Base-by-base conservation (phyloP, 345 rosid species). In the Aquilaria yunnanensis region DNA sequence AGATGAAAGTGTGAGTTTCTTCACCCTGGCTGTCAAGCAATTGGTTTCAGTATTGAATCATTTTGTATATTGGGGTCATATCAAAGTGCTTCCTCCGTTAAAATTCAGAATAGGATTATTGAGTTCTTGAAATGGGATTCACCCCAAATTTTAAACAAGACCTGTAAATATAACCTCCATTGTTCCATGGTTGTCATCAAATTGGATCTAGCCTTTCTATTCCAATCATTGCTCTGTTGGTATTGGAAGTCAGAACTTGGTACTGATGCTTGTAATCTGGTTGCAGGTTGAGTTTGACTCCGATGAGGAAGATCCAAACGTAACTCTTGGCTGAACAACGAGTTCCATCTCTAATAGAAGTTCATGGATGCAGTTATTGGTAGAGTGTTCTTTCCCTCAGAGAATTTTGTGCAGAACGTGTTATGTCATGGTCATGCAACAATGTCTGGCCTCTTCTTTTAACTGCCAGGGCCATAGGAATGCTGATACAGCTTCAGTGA, bases 1-100 rank as follows among this genome's bases (percentile, higher is more conserved):
- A 64, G 86, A 82, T 64, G 83, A 82, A 67, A 79, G 76, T 65
- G 83, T 82, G 57, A 72, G 80, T 51, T 59, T 55, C 16, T 47
- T 64, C 51, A 32, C 51, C 8, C 14, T 37, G 8, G 43, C 43
- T 37, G 43, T 37, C 14, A 4, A 13, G n/a, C 1, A 50, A 50
- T 50, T 52, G 16, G 30, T 7, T 30, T 53, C 56, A 33, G 5
- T 16, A 23, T 29, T 6, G 30, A 5, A 7, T 10, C 57, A 31
- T 23, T 30, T 29, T 29, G 57, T 10, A 10, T 33, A 29, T 23
- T 54, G 2, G 16, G 10, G 30, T 16, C 16, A 52, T 8, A 2
- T 52, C 3, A 14, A 52, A 0, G 43, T 3, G 29, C 14, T 52
- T 14, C 30, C 6, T 52, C 52, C 9, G 16, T 16, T 16, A 50